phyloP scores from a whole-genome alignment of 1,284 basidiomycete species.

The Coriolopsis trogii region DNA sequence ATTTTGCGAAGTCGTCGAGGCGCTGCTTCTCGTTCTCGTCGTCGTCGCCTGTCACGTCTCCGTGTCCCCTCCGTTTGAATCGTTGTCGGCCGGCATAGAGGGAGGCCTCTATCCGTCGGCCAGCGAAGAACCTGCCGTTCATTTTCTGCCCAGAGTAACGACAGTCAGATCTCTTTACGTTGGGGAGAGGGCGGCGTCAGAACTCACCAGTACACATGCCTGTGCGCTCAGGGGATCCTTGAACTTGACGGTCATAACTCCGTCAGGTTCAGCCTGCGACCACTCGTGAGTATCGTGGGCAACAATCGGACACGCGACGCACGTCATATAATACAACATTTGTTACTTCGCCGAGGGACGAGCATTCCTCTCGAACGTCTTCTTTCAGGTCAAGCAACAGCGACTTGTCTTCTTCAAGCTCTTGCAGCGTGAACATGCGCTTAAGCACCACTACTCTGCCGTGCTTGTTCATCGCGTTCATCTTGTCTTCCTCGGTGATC shows the following conservation, averaged over 20 bases:
- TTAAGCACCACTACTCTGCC: conserved; percentile 89
- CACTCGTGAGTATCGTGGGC: conserved; percentile 6
- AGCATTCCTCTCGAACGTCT: conserved; percentile 95
- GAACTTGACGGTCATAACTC: conserved; percentile 97
- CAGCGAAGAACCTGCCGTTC: conserved; percentile 93
- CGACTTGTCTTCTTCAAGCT: conserved; percentile 87
- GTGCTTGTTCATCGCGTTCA: conserved; percentile 52
- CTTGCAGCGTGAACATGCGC: conserved; percentile 91
- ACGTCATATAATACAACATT: conserved; percentile 98
- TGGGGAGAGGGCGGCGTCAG: background rate
- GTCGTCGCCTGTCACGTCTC: conserved; percentile 59
- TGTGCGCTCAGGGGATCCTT: conserved; percentile 85
- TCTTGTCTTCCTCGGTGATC: conserved; percentile 55
- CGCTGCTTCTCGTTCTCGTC: conserved; percentile 82
- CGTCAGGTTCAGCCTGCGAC: conserved; percentile 86
- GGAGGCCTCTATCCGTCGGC: conserved; percentile 80
- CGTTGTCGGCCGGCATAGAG: conserved; percentile 82
- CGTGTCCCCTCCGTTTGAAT: conserved; percentile 74
- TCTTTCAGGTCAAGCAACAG: conserved; percentile 93
- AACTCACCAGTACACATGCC: conserved; percentile 83
- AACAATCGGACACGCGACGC: conserved; percentile 37
- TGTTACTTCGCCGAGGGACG: conserved; percentile 90
- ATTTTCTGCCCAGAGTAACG: conserved; percentile 73
- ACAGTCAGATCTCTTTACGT: background rate
- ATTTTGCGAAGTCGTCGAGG: conserved; percentile 85